These are phyloP conservation scores for Diaporthe australafricana DNA, from an alignment of 2,329 filamentous ascomycete species.

Conservation along the genomic window DNA sequence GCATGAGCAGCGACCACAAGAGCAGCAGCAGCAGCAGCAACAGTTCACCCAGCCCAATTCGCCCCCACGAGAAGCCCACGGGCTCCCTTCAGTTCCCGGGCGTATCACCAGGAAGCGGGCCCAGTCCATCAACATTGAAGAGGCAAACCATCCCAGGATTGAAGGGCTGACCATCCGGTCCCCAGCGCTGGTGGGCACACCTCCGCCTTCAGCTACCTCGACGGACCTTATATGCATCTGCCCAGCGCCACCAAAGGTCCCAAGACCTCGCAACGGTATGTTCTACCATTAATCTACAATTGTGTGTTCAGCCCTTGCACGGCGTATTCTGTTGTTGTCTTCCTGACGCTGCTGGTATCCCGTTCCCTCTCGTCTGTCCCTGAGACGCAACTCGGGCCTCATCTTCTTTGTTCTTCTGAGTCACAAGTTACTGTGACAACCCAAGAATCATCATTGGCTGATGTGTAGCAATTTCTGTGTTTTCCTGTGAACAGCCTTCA, in stretches of 20 bases:
- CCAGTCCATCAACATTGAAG: conserved; percentile 57
- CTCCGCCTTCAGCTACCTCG: conserved; percentile 39
- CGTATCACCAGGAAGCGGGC: conserved; percentile 55
- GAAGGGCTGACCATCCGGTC: conserved; percentile 51
- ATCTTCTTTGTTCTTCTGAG: conserved; percentile 36
- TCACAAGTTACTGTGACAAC: conserved; percentile 29
- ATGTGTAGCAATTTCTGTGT: conserved; percentile 20
- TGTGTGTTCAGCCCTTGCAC: conserved; percentile 34
- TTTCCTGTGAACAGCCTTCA: conserved; percentile 78
- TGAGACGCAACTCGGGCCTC: conserved; percentile 36
- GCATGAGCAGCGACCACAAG: conserved; percentile 11
- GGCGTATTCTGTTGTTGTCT: conserved; percentile 28
- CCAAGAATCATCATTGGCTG: conserved; percentile 23
- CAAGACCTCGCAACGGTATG: conserved; percentile 70
- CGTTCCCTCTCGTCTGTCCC: conserved; percentile 34
- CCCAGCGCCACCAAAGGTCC: conserved; percentile 67
- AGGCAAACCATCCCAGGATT: conserved; percentile 53
- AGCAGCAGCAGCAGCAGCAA: background rate
- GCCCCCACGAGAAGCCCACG: conserved; percentile 17
- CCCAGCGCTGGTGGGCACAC: conserved; percentile 42
- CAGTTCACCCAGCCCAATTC: background rate
- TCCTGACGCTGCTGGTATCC: conserved; percentile 19
- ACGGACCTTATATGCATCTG: conserved; percentile 67
- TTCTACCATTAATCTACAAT: conserved; percentile 38
- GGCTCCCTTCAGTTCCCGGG: conserved; percentile 32